Base-by-base conservation (phyloP, 164 flowering plant species). In the Piper betle region DNA sequence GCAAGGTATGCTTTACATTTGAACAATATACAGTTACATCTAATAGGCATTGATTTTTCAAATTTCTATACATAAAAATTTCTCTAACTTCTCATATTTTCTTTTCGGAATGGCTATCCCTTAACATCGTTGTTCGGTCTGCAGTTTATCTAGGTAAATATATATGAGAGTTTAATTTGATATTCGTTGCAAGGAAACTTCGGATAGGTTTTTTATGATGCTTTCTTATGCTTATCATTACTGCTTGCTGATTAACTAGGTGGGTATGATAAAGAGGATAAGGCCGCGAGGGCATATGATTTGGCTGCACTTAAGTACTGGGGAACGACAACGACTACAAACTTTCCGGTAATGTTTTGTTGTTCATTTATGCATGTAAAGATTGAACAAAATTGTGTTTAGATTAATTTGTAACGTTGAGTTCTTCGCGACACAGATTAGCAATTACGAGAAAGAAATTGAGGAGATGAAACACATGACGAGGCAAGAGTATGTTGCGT, bases 381-480 rank as follows among this genome's bases (percentile, higher is more conserved):
- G 33, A 25, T 25, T 25, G 33, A 25, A 25, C 33, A 25, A 25
- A 25, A 25, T 25, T 25, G 33, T 25, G 33, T 25, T 25, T 25
- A 25, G 33, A 25, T 25, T 25, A 25, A 25, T 25, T 25, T 25
- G 2, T 25, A 25, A 25, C 33, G 33, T 25, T 25, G 33, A 25
- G 33, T 25, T 25, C 33, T 25, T 25, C 33, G 33, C 33, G 33
- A 25, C 1, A 25, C 48, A 91, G 97, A 86, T 86, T 18, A 75
- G 81, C 74, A 81, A 77, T 62, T 91, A 91, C 66, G 96, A 86
- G 69, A 86, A 87, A 63, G 97, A 87, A 74, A 9, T 86, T 25
- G 97, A 87, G 67, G 96, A 91, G 61, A 91, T 91, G 97, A 87
- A 91, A 80, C 81, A 82, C 81, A 90, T 90, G 97, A 90, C 95